Base-by-base conservation (phyloP, 2,329 filamentous ascomycete species). In the Juglanconis oblonga region DNA sequence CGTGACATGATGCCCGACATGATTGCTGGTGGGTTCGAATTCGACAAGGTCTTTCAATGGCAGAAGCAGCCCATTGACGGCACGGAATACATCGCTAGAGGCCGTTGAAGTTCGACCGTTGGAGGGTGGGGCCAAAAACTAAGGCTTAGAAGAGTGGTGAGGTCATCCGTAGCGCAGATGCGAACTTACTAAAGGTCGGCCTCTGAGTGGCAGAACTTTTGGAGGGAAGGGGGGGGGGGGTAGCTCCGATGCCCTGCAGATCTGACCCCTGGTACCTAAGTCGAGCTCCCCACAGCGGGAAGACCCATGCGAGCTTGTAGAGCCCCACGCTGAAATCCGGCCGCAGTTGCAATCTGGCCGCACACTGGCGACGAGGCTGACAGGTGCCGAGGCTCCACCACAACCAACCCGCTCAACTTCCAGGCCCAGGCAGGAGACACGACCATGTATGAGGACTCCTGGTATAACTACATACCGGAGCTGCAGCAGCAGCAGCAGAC, bases 361-460 rank as follows among this genome's bases (percentile, higher is more conserved):
- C 38, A 31, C 53, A 17, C 40, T 35, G 36, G 57, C 49, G 24
- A 54, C 61, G 57, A 53, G 57, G 61, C 57, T 57, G 50, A 47
- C 44, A 50, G 35, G 29, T 53, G 8, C 42, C 29, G 14, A 51
- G 42, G 45, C 53, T 17, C 40, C 52, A 54, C 48, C 52, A 50
- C 38, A 50, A 49, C 38, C 51, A 38, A 52, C 42, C 56, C 38
- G 42, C 52, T 36, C 29, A 17, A 54, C 53, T 50, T 29, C 38
- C 40, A 42, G 36, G 47, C 45, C 55, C 11, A 14, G 13, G 10
- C 17, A 50, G 24, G 13, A 29, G 35, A 9, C 14, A 44, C 35
- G 45, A 77, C 66, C 66, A 92, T 92, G 89, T 91, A 91, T 73
- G 90, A 94, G 74, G 90, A 94, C 74, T 87, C 89, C 35, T 94